Evolutionary conservation across 306 rosid genomes (phyloP).

Genomic region (Urtica urens): DNA sequence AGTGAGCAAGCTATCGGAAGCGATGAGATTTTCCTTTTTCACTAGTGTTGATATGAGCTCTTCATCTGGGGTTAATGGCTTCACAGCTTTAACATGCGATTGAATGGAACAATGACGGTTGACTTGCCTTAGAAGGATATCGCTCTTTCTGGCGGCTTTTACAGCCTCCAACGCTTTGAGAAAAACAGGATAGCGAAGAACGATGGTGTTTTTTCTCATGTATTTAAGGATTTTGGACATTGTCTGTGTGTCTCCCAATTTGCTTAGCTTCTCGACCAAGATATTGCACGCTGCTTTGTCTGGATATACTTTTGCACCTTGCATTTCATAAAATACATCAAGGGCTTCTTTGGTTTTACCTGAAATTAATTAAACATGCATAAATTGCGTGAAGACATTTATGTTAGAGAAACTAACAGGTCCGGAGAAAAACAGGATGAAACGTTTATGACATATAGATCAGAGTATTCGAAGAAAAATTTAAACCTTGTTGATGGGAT

Average conservation of each 20-base stretch:
- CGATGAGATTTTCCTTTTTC: conserved; percentile 41
- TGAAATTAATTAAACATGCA: conserved; percentile 26
- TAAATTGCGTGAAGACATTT: background rate
- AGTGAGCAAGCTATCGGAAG: conserved; percentile 41
- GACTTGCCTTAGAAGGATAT: conserved; percentile 56
- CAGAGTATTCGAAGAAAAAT: too few species aligned
- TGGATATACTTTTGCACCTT: conserved; percentile 65
- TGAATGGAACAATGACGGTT: conserved; percentile 49
- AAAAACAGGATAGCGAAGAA: conserved; percentile 64
- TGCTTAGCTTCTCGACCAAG: conserved; percentile 55
- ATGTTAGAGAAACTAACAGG: background rate
- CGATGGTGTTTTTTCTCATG: conserved; percentile 57
- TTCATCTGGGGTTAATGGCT: conserved; percentile 23
- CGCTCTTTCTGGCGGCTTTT: conserved; percentile 37
- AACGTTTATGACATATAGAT: too few species aligned
- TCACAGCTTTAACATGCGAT: conserved; percentile 14
- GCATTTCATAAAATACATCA: conserved; percentile 64
- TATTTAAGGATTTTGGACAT: conserved; percentile 43
- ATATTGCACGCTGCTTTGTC: conserved; percentile 85
- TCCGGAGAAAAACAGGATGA: too few species aligned
- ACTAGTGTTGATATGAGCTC: conserved; percentile 42
- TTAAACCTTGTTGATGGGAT: too few species aligned
- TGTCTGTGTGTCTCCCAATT: conserved; percentile 34
- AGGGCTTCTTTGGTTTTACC: conserved; percentile 67
- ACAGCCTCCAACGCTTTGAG: conserved; percentile 43